Conservation (phyloP, 768 basidiomycete genomes). For the Saitozyma sp. region DNA sequence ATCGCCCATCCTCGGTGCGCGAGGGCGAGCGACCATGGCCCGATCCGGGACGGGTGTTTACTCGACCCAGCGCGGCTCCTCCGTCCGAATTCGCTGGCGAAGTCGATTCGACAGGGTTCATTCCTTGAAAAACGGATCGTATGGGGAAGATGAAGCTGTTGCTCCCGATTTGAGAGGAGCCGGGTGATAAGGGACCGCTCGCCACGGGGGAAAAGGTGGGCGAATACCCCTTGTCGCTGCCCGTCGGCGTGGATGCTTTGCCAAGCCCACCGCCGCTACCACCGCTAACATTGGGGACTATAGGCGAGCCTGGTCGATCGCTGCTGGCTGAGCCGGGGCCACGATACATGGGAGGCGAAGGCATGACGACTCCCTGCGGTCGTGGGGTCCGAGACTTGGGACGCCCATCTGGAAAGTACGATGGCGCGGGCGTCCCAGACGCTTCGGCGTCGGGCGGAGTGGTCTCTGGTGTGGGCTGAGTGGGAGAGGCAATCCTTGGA, state of each 20-base stretch:
- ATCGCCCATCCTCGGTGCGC: conserved; percentile 4
- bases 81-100: neutral
- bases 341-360: neutral
- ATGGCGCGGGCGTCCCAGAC: no score
- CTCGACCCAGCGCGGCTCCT: neutral
- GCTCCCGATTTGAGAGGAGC: conserved; percentile 2
- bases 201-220: conserved; percentile 8
- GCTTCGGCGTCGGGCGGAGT: no score
- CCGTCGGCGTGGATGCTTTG: neutral
- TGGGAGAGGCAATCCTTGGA: no score
- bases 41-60: neutral
- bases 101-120: conserved; percentile 5
- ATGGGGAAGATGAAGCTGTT: conserved; percentile 38
- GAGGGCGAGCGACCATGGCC: neutral
- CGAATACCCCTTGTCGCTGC: conserved; percentile 5
- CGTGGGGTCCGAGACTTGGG: neutral
- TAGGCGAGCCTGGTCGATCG: no score
- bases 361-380: conserved; percentile 10
- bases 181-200: conserved; percentile 15
- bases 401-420: neutral
- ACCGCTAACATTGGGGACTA: no score
- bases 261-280: no score
- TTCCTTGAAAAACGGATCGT: conserved; percentile 30
- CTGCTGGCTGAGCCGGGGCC: neutral
- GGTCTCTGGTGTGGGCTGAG: no score